Conservation (phyloP, 1,284 basidiomycete species). For the Hemileia vastatrix region DNA sequence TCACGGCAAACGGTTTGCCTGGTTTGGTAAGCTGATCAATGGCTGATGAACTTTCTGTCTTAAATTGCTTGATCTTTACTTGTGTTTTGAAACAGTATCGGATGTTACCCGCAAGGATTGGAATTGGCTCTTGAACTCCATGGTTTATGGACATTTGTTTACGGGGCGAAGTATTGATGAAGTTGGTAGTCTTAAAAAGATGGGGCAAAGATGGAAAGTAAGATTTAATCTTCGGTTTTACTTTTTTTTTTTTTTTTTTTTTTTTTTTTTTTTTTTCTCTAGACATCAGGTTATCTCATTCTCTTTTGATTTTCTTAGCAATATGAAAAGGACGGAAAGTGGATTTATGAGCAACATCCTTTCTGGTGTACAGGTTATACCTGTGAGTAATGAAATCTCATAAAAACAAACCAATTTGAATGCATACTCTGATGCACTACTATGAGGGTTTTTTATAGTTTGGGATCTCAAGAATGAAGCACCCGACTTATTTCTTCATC, state of each 20-base stretch:
- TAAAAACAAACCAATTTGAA: too few species aligned
- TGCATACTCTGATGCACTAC: too few species aligned
- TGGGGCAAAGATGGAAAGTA: slow-evolving; percentile 86
- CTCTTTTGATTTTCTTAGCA: slow-evolving; percentile 56
- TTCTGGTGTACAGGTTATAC: slow-evolving; percentile 86
- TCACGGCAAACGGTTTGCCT: slow-evolving; percentile 59
- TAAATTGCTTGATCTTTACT: slow-evolving; percentile 68
- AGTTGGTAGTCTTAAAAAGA: slow-evolving; percentile 64
- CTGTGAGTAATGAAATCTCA: slow-evolving; percentile 46
- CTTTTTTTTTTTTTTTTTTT: too few species aligned
- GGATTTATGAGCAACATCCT: slow-evolving; percentile 92
- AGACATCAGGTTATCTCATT: too few species aligned
- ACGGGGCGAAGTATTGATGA: slow-evolving; percentile 68
- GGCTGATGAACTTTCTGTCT: background rate
- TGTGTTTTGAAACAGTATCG: slow-evolving; percentile 48
- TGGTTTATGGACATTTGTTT: slow-evolving; percentile 81
- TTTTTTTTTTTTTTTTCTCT: too few species aligned
- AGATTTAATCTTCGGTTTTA: slow-evolving; percentile 8
- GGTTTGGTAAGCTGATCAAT: slow-evolving; percentile 1
- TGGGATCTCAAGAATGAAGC: slow-evolving; percentile 85
- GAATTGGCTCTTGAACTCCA: slow-evolving; percentile 73
- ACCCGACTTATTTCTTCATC: slow-evolving; percentile 86
- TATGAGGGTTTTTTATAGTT: slow-evolving; percentile 38
- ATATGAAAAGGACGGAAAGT: slow-evolving; percentile 87
- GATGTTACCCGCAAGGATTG: slow-evolving; percentile 95